Base-by-base conservation (phyloP, 495 filamentous ascomycete genomes). In the Venustampulla echinocandica region DNA sequence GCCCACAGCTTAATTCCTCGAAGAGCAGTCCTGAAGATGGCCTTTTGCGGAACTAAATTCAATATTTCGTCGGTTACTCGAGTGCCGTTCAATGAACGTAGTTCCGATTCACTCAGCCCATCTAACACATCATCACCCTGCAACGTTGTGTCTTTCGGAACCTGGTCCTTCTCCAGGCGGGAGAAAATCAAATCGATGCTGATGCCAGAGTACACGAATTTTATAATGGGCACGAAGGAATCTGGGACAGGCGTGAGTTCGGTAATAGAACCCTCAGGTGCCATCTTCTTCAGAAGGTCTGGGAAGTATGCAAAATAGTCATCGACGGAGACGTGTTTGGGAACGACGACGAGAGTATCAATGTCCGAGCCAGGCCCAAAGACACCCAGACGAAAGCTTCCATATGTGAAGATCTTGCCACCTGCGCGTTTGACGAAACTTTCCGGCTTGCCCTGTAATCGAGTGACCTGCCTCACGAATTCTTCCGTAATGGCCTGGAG, bases 291-390 rank as follows among this genome's bases (percentile, higher is more conserved):
- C 5, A 98, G 77, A 32, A 90, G 65, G 5, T 75, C 65, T 42
- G 90, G 90, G 56, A 97, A 90, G 55, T 85, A 72, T 21, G 83
- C 65, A 66, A 98, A 98, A 64, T 95, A 98, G 61, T 98, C 87
- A 23, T 90, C 82, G 37, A 82, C 79, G 10, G 75, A 69, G 32
- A 97, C 82, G 53, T 95, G 87, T 59, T 84, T 87, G 14, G 92
- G 92, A 21, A 79, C 88, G 22, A 95, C 82, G 30, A 96, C 77
- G 14, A 98, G 78, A 13, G 92, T 97, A 67, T 98, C 92, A 55
- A 98, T 95, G 78, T 98, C 92, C 25, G 93, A 95, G 36, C 86
- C 87, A 42, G 92, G 92, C 2, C 89, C 90, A 68, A 89, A 95
- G 34, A 95, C 92, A 33, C 93, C 93, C 7, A 98, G 68, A 21